Evolutionary conservation across 768 basidiomycete species (phyloP).

Genomic region (Astraeus odoratus): DNA sequence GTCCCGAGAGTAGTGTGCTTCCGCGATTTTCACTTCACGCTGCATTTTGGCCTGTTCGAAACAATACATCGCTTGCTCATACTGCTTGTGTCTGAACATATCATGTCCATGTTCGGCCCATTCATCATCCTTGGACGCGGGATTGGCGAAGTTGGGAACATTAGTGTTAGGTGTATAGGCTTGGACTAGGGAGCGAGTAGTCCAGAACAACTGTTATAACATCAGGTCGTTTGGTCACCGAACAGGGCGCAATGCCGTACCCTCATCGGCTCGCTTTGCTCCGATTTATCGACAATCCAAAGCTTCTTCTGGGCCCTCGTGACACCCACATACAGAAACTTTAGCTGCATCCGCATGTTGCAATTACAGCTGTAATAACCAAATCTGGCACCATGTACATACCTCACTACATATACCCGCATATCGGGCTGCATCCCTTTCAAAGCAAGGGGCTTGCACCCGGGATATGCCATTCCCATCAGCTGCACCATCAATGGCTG

Average conservation of each 20-base stretch:
- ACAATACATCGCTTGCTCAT: constrained; percentile 47
- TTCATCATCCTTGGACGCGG: constrained; percentile 43
- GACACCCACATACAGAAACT: constrained; percentile 63
- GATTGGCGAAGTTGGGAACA: constrained; percentile 46
- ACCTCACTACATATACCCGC: constrained; percentile 56
- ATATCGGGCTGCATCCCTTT: constrained; percentile 37
- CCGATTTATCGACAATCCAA: constrained; percentile 62
- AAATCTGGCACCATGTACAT: constrained; percentile 2
- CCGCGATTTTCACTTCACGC: constrained; percentile 39
- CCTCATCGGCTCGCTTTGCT: constrained; percentile 51
- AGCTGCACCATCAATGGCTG: constrained; percentile 26
- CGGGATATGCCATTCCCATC: constrained; percentile 7
- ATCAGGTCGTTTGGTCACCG: constrained; percentile 22
- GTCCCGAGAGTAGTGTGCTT: constrained; percentile 50
- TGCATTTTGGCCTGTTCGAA: constrained; percentile 40
- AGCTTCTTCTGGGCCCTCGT: constrained; percentile 64
- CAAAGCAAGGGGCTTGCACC: constrained; percentile 38
- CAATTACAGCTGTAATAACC: background rate
- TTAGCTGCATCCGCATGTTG: constrained; percentile 38
- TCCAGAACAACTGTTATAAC: constrained; percentile 47
- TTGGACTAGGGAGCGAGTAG: constrained; percentile 36
- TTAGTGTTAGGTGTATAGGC: constrained; percentile 42
- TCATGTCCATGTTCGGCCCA: constrained; percentile 36
- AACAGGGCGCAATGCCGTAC: constrained; percentile 25
- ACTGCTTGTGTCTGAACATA: constrained; percentile 36